phyloP scores from a whole-genome alignment of 2,329 filamentous ascomycete species.

The Didymosphaeria variabile region DNA sequence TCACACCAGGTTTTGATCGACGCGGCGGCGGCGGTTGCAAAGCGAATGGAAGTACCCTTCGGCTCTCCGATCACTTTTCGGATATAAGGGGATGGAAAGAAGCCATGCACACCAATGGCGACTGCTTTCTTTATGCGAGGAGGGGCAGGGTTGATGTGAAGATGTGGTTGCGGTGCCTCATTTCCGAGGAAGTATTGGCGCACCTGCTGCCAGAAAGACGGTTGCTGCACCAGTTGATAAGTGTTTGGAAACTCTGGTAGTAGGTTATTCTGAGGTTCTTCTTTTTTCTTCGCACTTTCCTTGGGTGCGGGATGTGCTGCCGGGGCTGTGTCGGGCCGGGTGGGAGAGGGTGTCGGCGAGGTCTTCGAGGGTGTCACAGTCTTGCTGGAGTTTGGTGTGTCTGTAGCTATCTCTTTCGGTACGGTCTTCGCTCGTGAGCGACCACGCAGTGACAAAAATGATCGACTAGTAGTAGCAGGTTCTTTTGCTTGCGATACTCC shows the following conservation, averaged over 20 bases:
- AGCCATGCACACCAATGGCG: constrained; percentile 92
- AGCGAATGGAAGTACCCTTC: constrained; percentile 92
- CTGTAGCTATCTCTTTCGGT: constrained; percentile 27
- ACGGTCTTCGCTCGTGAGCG: constrained; percentile 36
- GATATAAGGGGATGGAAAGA: constrained; percentile 87
- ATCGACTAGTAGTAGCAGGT: constrained; percentile 33
- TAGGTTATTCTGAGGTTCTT: constrained; percentile 67
- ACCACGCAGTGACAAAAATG: constrained; percentile 44
- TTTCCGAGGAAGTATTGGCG: constrained; percentile 52
- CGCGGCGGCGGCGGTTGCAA: constrained; percentile 85
- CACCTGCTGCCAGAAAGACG: constrained; percentile 57
- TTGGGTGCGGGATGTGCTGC: constrained; percentile 40
- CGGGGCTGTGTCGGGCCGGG: constrained; percentile 36
- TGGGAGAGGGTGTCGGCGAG: constrained; percentile 37
- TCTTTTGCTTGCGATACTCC: constrained; percentile 30
- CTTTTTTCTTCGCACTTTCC: constrained; percentile 31
- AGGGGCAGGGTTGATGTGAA: constrained; percentile 73
- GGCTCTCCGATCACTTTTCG: constrained; percentile 94
- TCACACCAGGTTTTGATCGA: constrained; percentile 86
- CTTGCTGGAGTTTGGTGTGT: constrained; percentile 50
- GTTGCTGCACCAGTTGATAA: constrained; percentile 62
- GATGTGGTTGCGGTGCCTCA: constrained; percentile 68
- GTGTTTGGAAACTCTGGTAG: constrained; percentile 75
- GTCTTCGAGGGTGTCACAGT: constrained; percentile 39
- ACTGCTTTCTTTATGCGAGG: constrained; percentile 84